Base-by-base conservation (phyloP, 2,329 filamentous ascomycete genomes). In the Penicillium sp. region DNA sequence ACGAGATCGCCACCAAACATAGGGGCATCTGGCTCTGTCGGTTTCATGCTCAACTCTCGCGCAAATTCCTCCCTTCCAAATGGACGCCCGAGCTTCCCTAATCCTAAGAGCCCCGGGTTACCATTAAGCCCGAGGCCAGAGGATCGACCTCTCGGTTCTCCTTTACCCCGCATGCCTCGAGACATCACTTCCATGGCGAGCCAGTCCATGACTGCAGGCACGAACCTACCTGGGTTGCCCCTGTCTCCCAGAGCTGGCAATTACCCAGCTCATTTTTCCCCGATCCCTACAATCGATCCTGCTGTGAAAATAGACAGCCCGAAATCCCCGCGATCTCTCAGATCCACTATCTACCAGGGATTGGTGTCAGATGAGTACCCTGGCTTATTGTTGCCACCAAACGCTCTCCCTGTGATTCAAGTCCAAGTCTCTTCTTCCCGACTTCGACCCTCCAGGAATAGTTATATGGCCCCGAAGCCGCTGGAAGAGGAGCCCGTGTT, bases 401-500 rank as follows among this genome's bases (percentile, higher is more conserved):
- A 96, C 71, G 92, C 93, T 6, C 80, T 99, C 8, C 90, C 91
- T 3, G 91, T 90, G 1, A 89, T 99, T 55, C 85, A 90, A 61
- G 87, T 97, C 48, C 90, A 85, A 71, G 93, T 97, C 4, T 91
- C 92, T 3, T 98, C 95, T 4, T 98, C 95, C 22, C 87, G 95
- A n/a, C 87, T 99, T 81, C 92, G 91, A 70, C 95, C 93, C 14
- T 96, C 93, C 0, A 83, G 93, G 61, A 87, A 91, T 37, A 97
- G 93, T 71, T 84, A 95, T 65, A 80, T 96, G 68, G 90, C 87
- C 2, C 80, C 92, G 11, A 93, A 87, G 50, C 88, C 90, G 59
- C 80, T 90, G 21, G 93, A 97, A 56, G 93, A 96, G 70, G 93
- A 97, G 66, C 91, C 93, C 0, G 93, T 98, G 0, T 97, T 98